phyloP scores from a whole-genome alignment of 2,329 filamentous ascomycete species.

The Fusarium keratoplasticum region DNA sequence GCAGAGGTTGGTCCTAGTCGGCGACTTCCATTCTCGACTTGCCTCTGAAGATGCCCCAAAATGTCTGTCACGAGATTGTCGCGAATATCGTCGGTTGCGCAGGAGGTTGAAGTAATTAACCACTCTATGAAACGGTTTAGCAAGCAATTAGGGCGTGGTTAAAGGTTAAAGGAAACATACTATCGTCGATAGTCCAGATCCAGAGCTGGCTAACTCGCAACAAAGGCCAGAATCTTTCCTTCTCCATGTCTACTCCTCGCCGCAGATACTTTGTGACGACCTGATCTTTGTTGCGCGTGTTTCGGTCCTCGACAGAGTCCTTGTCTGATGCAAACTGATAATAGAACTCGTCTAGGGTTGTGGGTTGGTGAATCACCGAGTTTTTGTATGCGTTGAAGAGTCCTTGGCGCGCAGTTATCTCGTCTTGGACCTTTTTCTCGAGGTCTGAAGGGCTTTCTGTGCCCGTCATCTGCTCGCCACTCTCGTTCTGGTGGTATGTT shows the following conservation, averaged over 20 bases:
- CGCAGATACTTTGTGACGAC: conserved; percentile 16
- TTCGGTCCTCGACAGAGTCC: not conserved
- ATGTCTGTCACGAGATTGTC: not conserved
- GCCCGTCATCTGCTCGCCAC: not conserved
- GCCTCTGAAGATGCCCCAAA: not conserved
- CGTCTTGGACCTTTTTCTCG: not conserved
- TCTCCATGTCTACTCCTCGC: too few relatives aligned
- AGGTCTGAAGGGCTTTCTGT: not conserved
- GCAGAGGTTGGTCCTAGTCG: not conserved
- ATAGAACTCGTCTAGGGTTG: conserved; percentile 32
- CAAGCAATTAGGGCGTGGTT: rapidly evolving
- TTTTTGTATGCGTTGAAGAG: conserved; percentile 3
- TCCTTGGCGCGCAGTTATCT: rapidly evolving
- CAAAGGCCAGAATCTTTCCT: conserved; percentile 7
- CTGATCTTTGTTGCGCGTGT: conserved; percentile 20
- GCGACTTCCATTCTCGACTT: not conserved
- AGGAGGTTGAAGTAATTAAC: not conserved
- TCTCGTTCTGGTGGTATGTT: not conserved
- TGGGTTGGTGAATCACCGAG: conserved; percentile 15
- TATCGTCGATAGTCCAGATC: conserved; percentile 27
- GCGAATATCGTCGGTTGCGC: not conserved
- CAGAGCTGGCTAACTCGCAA: conserved; percentile 33
- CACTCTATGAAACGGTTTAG: not conserved
- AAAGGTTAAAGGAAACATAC: not conserved
- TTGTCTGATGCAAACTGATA: conserved; percentile 22